Evolutionary conservation across 345 rosid genomes (phyloP).

Genomic region (Ricinus communis): DNA sequence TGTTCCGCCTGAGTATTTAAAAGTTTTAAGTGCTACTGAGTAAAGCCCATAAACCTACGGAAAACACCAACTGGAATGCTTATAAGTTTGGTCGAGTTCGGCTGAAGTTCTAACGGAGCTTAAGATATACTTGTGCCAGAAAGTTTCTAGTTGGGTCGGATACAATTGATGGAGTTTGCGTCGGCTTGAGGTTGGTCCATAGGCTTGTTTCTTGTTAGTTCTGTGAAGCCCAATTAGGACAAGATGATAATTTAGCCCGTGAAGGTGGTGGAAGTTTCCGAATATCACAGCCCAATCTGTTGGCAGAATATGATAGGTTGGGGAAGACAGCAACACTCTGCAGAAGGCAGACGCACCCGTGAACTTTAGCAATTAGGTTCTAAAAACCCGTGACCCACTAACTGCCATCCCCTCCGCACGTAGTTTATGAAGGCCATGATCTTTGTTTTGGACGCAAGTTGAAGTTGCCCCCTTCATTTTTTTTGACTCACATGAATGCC

Average conservation of each 20-base stretch:
- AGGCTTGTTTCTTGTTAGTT: not conserved
- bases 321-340: not conserved
- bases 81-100: too few relatives aligned
- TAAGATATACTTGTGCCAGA: too few relatives aligned
- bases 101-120: too few relatives aligned
- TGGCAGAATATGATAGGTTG: too few relatives aligned
- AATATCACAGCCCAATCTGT: not conserved
- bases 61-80: too few relatives aligned
- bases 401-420: not conserved
- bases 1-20: too few relatives aligned
- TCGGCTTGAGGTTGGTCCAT: too few relatives aligned
- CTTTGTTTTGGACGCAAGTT: not conserved
- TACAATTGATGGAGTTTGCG: too few relatives aligned
- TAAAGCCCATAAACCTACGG: too few relatives aligned
- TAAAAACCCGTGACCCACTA: not conserved
- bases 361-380: slow-evolving; percentile 1
- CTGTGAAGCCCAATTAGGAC: not conserved
- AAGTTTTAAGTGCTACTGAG: too few relatives aligned
- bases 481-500: not conserved
- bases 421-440: not conserved
- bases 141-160: too few relatives aligned
- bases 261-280: not conserved
- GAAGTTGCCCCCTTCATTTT: not conserved
- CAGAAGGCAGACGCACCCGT: not conserved
- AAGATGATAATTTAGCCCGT: not conserved